A percentile compares a stretch with the other conserved stretches of the same genome.
These are phyloP conservation scores for Monosporascus sp. DNA, from an alignment of 2,329 filamentous ascomycete species.

Conservation along the genomic window DNA sequence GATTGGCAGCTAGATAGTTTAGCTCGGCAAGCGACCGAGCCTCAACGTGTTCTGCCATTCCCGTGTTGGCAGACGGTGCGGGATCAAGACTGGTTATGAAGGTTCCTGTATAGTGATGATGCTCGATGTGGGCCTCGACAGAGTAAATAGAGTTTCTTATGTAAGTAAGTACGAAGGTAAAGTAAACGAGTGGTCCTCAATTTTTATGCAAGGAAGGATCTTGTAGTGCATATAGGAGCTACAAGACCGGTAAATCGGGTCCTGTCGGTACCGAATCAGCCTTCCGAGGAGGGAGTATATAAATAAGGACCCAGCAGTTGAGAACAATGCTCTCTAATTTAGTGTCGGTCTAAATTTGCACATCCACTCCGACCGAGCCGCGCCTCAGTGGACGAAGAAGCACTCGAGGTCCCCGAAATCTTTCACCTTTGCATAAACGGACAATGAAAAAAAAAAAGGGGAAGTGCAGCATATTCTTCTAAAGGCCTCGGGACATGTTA, in stretches of 20 bases:
- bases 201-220: not conserved
- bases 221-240: not conserved
- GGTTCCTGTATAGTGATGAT: not conserved
- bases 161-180: too few species aligned
- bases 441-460: not conserved
- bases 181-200: too few species aligned
- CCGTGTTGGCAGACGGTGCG: not conserved
- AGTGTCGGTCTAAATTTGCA: not conserved
- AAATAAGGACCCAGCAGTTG: not conserved
- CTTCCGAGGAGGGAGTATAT: not conserved
- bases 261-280: not conserved
- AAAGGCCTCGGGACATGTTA: too few species aligned
- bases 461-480: too few species aligned
- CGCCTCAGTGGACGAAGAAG: not conserved
- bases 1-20: constrained; percentile 76
- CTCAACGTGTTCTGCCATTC: constrained; percentile 51
- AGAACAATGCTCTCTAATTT: not conserved
- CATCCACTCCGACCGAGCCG: not conserved
- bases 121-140: not conserved
- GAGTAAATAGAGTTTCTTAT: not conserved
- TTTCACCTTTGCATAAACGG: not conserved
- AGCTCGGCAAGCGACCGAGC: constrained; percentile 78
- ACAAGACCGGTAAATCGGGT: not conserved
- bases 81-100: not conserved
- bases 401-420: not conserved